Evolutionary conservation across 441 rosid genomes (phyloP).

Genomic region (Populus tomentosa): DNA sequence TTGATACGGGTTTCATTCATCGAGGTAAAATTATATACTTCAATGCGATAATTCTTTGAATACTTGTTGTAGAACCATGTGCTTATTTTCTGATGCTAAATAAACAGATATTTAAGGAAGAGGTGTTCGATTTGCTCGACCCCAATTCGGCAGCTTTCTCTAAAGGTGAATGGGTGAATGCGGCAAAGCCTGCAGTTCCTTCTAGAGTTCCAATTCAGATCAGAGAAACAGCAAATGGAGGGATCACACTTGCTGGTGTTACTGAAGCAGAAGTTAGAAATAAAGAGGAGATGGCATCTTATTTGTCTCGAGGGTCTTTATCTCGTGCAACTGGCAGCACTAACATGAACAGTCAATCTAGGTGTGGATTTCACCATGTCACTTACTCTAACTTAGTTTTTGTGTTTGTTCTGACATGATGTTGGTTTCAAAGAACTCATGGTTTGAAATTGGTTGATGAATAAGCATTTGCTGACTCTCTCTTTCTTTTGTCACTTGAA

Average conservation of each 20-base stretch:
- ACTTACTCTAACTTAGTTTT: neutral
- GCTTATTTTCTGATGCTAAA: neutral
- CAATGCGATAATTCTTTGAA: neutral
- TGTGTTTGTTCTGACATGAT: neutral
- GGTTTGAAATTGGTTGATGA: neutral
- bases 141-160: conserved; percentile 36
- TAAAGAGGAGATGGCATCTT: conserved; percentile 87
- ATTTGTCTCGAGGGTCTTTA: conserved; percentile 70
- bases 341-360: conserved; percentile 37
- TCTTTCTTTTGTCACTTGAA: neutral
- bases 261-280: conserved; percentile 89
- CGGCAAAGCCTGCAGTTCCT: conserved; percentile 39
- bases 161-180: conserved; percentile 44
- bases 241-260: conserved; percentile 93
- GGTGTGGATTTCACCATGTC: conserved; percentile 32
- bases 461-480: neutral
- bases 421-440: neutral
- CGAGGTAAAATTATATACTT: conserved; percentile 49
- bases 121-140: conserved; percentile 89
- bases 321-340: conserved; percentile 84
- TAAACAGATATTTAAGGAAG: conserved; percentile 88
- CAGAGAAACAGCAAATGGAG: conserved; percentile 83
- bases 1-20: conserved; percentile 87
- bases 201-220: conserved; percentile 83
- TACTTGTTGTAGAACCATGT: neutral